phyloP scores from a whole-genome alignment of 139 green algal genomes.

The Chlamydomonas sp. region DNA sequence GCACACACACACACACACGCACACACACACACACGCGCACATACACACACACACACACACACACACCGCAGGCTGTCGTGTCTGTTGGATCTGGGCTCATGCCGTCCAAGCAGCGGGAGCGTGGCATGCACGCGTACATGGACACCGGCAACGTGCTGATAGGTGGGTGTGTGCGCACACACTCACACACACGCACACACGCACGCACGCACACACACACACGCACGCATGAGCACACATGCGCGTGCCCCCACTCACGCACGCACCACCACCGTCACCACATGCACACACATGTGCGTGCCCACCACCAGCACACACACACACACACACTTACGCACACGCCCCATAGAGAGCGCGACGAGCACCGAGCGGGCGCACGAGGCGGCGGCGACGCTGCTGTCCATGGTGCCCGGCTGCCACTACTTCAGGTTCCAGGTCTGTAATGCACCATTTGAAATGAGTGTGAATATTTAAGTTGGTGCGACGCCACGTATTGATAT shows the following conservation, averaged over 20 bases:
- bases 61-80: not conserved
- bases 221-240: slow-evolving; percentile 7
- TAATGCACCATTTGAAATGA: not conserved
- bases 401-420: slow-evolving; percentile 55
- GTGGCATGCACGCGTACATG: slow-evolving; percentile 28
- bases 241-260: not conserved
- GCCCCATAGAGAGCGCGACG: slow-evolving; percentile 43
- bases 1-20: not conserved
- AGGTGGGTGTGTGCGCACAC: not conserved
- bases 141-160: slow-evolving; percentile 44
- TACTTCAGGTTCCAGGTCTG: slow-evolving; percentile 4
- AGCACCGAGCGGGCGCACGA: slow-evolving; percentile 60
- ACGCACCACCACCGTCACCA: no score
- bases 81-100: slow-evolving; percentile 2
- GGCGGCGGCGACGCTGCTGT: slow-evolving; percentile 50
- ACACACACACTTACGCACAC: no score
- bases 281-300: no score
- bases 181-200: not conserved
- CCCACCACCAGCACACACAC: no score
- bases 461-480: not conserved
- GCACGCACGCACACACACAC: not conserved
- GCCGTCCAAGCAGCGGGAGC: not conserved
- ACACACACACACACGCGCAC: not conserved
- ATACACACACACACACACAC: not conserved
- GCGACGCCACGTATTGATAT: no score